Evolutionary conservation across 768 basidiomycete species (phyloP), one percentile per base, ranked within the genome.

Genomic region (Scleroderma citrinum): DNA sequence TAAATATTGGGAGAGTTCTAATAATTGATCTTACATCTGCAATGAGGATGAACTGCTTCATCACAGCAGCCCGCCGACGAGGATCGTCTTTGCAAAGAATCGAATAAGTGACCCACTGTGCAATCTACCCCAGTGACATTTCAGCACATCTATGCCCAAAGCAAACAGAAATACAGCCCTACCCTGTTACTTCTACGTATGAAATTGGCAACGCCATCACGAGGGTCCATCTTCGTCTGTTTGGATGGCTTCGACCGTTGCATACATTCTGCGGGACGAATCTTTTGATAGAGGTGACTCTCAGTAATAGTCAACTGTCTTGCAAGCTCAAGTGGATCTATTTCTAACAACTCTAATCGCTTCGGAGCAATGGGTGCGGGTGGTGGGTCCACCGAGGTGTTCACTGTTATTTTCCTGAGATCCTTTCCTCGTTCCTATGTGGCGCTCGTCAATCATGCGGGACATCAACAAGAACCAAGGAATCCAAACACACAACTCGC

Each of bases 281-380:
- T 83, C 59, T 74, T 74, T 60, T 73, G 71, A 66, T 80, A 86
- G 37, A 82, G 63, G 13, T 71, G 66, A 46, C 75, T 77, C 60
- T 86, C 85, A 56, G 80, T 72, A 54, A 85, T 75, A 0, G 85
- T 85, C 54, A 86, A 62, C 62, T 86, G 84, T 13, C 84, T 71
- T 0, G 84, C 84, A 3, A 86, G 60, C 58, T 86, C 84, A 40
- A 82, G 59, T 0, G 83, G 74, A 53, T 83, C 77, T 40, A 86
- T 75, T 46, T 86, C 85, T 11, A 75, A 55, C 4, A 85, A 57
- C 38, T 79, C 78, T 49, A 81, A 56, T 51, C 74, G 76, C 58
- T 68, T 72, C 7, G 67, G 68, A 46, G 69, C 68, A 47, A 72
- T 73, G 6, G 81, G 82, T 1, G 80, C 56, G 11, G 75, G 68